Evolutionary conservation across 2,329 filamentous ascomycete species (phyloP).

Genomic region (Camptophora hylomeconis): DNA sequence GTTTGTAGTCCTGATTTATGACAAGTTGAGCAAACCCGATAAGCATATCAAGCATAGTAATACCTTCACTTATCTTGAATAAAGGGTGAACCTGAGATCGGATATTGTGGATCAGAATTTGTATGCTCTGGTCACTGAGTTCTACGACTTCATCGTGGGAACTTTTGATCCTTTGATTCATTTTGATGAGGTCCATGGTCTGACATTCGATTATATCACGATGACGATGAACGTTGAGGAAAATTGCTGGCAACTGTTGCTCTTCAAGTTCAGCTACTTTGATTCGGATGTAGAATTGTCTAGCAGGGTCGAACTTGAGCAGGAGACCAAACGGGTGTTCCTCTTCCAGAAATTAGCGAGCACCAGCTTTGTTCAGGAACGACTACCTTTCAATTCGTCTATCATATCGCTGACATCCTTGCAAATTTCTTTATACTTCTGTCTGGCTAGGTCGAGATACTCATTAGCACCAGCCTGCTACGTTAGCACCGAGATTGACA

Average conservation of each 20-base stretch:
- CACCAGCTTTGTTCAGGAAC: background rate
- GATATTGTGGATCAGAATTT: constrained; percentile 59
- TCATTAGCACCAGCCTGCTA: constrained; percentile 63
- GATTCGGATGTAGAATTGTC: constrained; percentile 69
- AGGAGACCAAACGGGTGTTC: constrained; percentile 47
- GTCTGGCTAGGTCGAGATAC: constrained; percentile 74
- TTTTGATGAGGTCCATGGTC: constrained; percentile 69
- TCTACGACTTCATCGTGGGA: constrained; percentile 73
- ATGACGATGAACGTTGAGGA: constrained; percentile 70
- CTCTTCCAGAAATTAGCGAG: constrained; percentile 24
- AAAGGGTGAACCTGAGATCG: constrained; percentile 57
- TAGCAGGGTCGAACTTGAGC: constrained; percentile 61
- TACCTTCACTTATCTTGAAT: constrained; percentile 74
- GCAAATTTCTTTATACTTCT: constrained; percentile 80
- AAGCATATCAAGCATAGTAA: constrained; percentile 80
- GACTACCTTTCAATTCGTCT: constrained; percentile 49
- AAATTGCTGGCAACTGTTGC: constrained; percentile 46
- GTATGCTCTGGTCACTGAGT: constrained; percentile 66
- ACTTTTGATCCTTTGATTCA: constrained; percentile 64
- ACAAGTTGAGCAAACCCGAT: constrained; percentile 62
- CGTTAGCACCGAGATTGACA: constrained; percentile 18
- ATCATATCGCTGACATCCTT: constrained; percentile 64
- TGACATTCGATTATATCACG: constrained; percentile 57
- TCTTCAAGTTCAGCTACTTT: constrained; percentile 49
- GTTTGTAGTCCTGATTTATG: constrained; percentile 52